Base-by-base conservation (phyloP, 805 yeast genomes). In the Starmerella vaccinii region DNA sequence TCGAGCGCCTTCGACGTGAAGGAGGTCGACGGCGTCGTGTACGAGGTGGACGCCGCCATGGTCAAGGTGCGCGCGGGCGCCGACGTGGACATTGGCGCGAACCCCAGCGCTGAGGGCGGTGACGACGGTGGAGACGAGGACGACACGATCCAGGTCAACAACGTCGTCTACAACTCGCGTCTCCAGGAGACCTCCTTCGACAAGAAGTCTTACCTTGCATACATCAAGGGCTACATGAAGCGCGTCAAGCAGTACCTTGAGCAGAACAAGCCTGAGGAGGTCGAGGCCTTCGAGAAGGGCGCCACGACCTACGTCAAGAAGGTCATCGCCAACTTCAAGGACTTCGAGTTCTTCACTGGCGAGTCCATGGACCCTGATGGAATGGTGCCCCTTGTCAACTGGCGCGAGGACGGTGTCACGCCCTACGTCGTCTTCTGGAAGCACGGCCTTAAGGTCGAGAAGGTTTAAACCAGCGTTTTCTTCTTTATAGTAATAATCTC, bases 281-380 rank as follows among this genome's bases (percentile, higher is more conserved):
- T 92, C 64, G 81, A 83, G 68, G 74, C 71, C 61, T 92, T 92
- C 74, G 97, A 90, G 81, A 90, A 92, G 80, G 97, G 97, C 72
- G 98, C 98, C 65, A 78, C 81, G 64, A 74, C 85, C 64, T 92
- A 89, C 80, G 94, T 85, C 74, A 92, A 92, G 86, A 92, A 92
- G 81, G 83, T 92, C 62, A 72, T 92, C 66, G 84, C 81, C 67
- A 83, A 89, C 73, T 92, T 92, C 92, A 84, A 83, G 70, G 98
- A 92, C 81, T 92, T 94, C 95, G 98, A 92, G 71, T 92, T 92
- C 81, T 92, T 75, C 89, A 90, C 96, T 63, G 97, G 98, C 79
- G 97, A 90, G 78, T 84, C 95, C 70, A 92, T 92, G 98, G 97
- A 92, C 81, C 98, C 98, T 72, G 98, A 92, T 75, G 98, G 83